These are phyloP conservation scores for Sporopachydermia cereana DNA, from an alignment of 1,139 yeast genomes.

Conservation along the genomic window DNA sequence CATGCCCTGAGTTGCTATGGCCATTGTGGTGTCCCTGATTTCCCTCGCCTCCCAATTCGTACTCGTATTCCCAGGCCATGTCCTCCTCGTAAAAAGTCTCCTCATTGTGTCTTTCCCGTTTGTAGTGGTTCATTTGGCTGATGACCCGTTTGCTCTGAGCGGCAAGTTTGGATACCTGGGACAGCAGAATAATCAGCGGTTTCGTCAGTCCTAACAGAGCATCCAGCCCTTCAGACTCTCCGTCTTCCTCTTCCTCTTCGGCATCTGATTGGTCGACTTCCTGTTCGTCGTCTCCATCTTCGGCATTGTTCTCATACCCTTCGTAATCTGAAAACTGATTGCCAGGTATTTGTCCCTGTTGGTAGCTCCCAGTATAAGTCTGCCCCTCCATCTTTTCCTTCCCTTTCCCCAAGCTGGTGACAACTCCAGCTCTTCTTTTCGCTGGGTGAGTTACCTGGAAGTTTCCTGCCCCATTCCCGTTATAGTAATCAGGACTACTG, in stretches of 20 bases:
- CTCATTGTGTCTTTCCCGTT: background rate
- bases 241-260: slow-evolving; percentile 42
- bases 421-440: too few relatives aligned
- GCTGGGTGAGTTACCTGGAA: background rate
- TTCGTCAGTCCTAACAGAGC: slow-evolving; percentile 68
- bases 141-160: slow-evolving; percentile 33
- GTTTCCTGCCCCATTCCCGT: background rate
- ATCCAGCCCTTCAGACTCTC: slow-evolving; percentile 39
- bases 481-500: background rate
- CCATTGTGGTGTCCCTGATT: background rate
- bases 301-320: slow-evolving; percentile 9
- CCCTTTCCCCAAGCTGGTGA: background rate
- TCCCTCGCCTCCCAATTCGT: background rate
- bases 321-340: slow-evolving; percentile 25
- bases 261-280: background rate
- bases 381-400: background rate
- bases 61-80: background rate
- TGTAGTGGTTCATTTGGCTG: slow-evolving; percentile 8
- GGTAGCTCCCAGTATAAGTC: background rate
- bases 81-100: background rate
- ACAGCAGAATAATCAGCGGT: slow-evolving; percentile 50
- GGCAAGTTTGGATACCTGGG: slow-evolving; percentile 55
- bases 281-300: slow-evolving; percentile 10
- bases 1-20: background rate
- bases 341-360: background rate